Evolutionary conservation across 495 filamentous ascomycete species (phyloP).

Genomic region (Durotheca rogersii): DNA sequence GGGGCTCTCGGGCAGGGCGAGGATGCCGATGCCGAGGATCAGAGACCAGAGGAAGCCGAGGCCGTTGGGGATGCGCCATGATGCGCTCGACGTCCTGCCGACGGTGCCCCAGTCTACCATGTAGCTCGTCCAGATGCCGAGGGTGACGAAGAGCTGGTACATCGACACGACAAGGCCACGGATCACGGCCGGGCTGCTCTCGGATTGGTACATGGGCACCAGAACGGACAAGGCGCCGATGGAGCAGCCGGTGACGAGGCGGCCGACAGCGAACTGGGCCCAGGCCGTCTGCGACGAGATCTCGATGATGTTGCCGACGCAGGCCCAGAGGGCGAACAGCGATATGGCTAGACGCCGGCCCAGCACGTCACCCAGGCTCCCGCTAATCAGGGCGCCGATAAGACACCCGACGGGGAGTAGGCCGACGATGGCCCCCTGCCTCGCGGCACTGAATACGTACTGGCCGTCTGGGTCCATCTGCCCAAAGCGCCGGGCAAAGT

Average conservation of each 20-base stretch:
- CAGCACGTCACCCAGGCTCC: constrained; percentile 52
- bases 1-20: constrained; percentile 73
- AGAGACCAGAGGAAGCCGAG: constrained; percentile 75
- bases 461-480: constrained; percentile 31
- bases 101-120: constrained; percentile 79
- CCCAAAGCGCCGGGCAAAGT: constrained; percentile 54
- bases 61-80: constrained; percentile 82
- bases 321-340: constrained; percentile 62
- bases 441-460: constrained; percentile 47
- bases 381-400: constrained; percentile 65
- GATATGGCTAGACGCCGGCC: constrained; percentile 52
- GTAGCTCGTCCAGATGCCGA: constrained; percentile 81
- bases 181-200: constrained; percentile 65
- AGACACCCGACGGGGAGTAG: constrained; percentile 68
- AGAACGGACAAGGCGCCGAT: constrained; percentile 70
- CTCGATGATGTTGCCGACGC: constrained; percentile 69
- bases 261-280: constrained; percentile 56
- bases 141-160: constrained; percentile 86
- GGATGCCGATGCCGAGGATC: constrained; percentile 67
- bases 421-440: constrained; percentile 56
- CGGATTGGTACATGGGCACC: constrained; percentile 73
- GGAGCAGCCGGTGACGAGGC: constrained; percentile 64
- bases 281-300: constrained; percentile 53
- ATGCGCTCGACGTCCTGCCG: constrained; percentile 49
- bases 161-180: constrained; percentile 67